These are phyloP conservation scores for Sungouiella blattae DNA, from an alignment of 805 yeast species.

Conservation along the genomic window DNA sequence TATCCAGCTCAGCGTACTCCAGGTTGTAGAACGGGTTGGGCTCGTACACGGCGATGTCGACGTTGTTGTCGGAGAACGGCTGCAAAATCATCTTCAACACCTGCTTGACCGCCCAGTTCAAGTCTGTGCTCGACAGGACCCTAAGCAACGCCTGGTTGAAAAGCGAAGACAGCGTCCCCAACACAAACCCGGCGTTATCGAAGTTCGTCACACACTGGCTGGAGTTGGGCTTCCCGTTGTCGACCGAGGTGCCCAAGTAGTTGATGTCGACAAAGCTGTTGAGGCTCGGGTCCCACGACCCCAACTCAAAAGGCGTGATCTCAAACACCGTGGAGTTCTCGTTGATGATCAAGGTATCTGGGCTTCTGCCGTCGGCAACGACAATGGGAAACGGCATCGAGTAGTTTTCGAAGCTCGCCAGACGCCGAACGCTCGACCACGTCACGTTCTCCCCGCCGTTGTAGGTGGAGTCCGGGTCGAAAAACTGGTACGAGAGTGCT, in stretches of 20 bases:
- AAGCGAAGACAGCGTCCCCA: conserved; percentile 80
- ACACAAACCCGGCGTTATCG: conserved; percentile 60
- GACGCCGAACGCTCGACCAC: conserved; percentile 22
- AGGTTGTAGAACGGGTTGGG: conserved; percentile 67
- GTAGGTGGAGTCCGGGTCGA: conserved; percentile 8
- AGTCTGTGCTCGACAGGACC: conserved; percentile 39
- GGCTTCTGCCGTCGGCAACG: conserved; percentile 62
- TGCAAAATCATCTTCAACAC: conserved; percentile 22
- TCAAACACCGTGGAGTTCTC: conserved; percentile 62
- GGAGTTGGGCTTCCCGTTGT: conserved; percentile 16
- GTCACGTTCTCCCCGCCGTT: conserved; percentile 17
- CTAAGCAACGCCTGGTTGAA: conserved; percentile 66
- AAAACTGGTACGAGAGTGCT: conserved; percentile 14
- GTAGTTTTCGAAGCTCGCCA: conserved; percentile 23
- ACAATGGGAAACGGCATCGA: conserved; percentile 70
- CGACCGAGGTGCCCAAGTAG: conserved; percentile 28
- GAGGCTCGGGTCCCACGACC: conserved; percentile 41
- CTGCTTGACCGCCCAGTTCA: conserved; percentile 16
- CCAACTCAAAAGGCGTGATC: conserved; percentile 37
- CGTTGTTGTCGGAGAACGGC: conserved; percentile 44
- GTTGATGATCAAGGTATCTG: conserved; percentile 52
- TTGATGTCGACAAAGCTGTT: conserved; percentile 26
- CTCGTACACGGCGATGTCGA: conserved; percentile 65
- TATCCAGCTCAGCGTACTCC: conserved; percentile 28
- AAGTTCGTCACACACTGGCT: conserved; percentile 25